These are phyloP conservation scores for Lathyrus aphaca DNA, from an alignment of 306 rosid genomes.

Conservation along the genomic window DNA sequence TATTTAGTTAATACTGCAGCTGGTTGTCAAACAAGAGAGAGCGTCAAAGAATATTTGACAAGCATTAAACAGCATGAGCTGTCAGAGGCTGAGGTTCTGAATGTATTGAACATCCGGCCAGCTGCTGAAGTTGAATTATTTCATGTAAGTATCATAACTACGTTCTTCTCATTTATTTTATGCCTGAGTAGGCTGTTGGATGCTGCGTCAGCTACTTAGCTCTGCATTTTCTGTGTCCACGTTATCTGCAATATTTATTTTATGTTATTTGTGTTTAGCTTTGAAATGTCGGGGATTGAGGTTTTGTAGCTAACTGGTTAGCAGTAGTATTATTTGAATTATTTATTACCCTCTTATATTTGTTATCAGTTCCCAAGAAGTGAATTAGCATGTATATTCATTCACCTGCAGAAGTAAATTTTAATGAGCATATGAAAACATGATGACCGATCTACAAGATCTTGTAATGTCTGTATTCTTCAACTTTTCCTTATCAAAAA, in stretches of 20 bases:
- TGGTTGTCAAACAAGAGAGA: constrained; percentile 57
- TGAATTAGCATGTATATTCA: not conserved
- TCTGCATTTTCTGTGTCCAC: constrained; percentile 12
- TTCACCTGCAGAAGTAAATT: constrained; percentile 6
- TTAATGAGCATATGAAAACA: constrained; percentile 6
- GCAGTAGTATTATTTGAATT: too few relatives aligned
- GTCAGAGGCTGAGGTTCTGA: constrained; percentile 78
- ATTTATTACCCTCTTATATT: too few relatives aligned
- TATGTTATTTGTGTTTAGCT: constrained; percentile 12
- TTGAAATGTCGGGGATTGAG: constrained; percentile 2
- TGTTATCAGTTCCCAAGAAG: not conserved
- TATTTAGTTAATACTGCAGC: constrained; percentile 64
- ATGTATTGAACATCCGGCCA: constrained; percentile 69
- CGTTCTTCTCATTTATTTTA: constrained; percentile 1
- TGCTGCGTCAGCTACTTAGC: not conserved
- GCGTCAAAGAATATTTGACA: constrained; percentile 52
- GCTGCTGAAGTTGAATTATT: constrained; percentile 51
- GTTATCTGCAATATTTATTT: constrained; percentile 1
- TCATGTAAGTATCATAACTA: constrained; percentile 46
- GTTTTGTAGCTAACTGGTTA: constrained; percentile 7
- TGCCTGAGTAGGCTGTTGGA: not conserved
- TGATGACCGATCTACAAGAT: constrained; percentile 19
- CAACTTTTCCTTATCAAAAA: constrained; percentile 10
- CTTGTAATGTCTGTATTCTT: not conserved
- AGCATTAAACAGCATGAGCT: constrained; percentile 57